Conservation (phyloP, 345 rosid genomes). For the Lagerstroemia speciosa region DNA sequence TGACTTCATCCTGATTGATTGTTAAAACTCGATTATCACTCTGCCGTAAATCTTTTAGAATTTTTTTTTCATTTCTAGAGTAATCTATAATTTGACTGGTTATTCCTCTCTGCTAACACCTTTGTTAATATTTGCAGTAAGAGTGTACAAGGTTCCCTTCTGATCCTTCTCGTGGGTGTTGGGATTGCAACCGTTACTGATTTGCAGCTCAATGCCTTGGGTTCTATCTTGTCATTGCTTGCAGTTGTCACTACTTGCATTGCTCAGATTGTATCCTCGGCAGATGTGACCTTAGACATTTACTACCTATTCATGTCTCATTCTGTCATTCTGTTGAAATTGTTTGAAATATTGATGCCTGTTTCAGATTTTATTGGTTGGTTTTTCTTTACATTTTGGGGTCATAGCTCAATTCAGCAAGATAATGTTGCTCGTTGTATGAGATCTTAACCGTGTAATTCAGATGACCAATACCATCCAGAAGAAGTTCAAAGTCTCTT, state of each 20-base stretch:
- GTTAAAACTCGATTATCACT: too few relatives aligned
- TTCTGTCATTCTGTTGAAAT: neutral
- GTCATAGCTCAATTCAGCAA: neutral
- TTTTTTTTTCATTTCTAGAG: neutral
- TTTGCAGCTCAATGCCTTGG: slow-evolving; percentile 92
- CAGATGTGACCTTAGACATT: slow-evolving; percentile 13
- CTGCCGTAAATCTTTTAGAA: neutral
- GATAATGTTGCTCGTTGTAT: slow-evolving; percentile 6
- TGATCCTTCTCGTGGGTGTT: slow-evolving; percentile 91
- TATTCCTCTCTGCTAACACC: slow-evolving; percentile 15
- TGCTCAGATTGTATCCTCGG: slow-evolving; percentile 96
- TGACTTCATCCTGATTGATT: neutral
- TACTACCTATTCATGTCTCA: too few relatives aligned
- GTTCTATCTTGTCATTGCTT: slow-evolving; percentile 83
- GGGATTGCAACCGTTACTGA: slow-evolving; percentile 99
- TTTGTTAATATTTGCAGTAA: slow-evolving; percentile 49
- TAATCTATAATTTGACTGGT: neutral
- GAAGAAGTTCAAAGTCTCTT: slow-evolving; percentile 98
- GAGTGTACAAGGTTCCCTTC: slow-evolving; percentile 67
- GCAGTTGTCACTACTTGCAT: slow-evolving; percentile 93
- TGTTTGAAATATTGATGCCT: neutral
- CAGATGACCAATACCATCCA: slow-evolving; percentile 99
- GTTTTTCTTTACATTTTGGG: too few relatives aligned
- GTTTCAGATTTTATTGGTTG: too few relatives aligned
- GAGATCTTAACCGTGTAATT: slow-evolving; percentile 42